Base-by-base conservation (phyloP, 768 basidiomycete genomes). In the Mrakia gelida region DNA sequence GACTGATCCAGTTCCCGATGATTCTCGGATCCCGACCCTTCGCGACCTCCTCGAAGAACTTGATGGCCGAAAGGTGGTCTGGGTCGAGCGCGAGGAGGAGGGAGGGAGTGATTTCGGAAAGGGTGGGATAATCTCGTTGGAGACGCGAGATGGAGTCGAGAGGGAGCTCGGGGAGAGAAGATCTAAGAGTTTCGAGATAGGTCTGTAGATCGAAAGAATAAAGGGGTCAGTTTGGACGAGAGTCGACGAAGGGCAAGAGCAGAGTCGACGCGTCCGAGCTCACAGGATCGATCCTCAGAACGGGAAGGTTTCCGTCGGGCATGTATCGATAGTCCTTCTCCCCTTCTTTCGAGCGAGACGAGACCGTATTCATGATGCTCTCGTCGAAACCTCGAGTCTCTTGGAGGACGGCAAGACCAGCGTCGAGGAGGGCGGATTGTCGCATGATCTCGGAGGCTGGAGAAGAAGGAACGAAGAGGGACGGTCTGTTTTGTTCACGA, bases 261-360 rank as follows among this genome's bases (percentile, higher is more conserved):
- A n/a, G n/a, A n/a, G n/a, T n/a, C n/a, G n/a, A n/a, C n/a, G n/a
- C n/a, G n/a, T n/a, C n/a, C n/a, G 32, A 13, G 43, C 83, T 78
- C 43, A 83, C 84, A 16, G 80, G 71, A 52, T 80, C 77, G 43
- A 84, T 82, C 30, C 81, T 78, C 59, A 98, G 85, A 0, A 90
- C 88, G 0, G 94, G 94, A 1, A 98, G 85, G 83, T 98, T 98
- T 0, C 94, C 91, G 83, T 99, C 97, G 0, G 97, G 97, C 93
- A 99, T 96, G 85, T 98, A 98, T 11, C 86, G 89, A 83, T 98
- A 99, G 83, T 99, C 97, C 1, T 92, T 94, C 0, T 94, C 91
- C 81, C 95, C 92, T 81, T 97, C 97, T 84, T 99, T 98, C 67
- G 89, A 90, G 61, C 97, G 88, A 61, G 98, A 85, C 45, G 87